These are phyloP conservation scores for Fraxinus sp. DNA, from an alignment of 305 asterid species.

Conservation along the genomic window DNA sequence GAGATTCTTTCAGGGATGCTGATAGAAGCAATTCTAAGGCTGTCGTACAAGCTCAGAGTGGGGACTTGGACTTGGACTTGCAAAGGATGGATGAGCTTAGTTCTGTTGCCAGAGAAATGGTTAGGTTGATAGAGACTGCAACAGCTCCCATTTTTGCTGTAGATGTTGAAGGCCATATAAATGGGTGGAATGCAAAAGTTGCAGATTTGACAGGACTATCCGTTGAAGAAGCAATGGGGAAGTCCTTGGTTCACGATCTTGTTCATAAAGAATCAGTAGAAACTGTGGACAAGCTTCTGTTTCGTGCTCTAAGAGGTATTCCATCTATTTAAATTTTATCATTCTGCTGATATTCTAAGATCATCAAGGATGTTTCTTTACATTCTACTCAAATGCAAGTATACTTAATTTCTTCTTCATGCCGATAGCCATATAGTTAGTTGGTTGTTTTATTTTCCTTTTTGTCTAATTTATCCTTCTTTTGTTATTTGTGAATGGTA, in stretches of 20 bases:
- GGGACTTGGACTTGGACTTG: slow-evolving; percentile 50
- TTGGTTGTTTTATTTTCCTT: not conserved
- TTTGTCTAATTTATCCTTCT: not conserved
- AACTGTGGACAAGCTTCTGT: slow-evolving; percentile 57
- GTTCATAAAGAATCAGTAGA: slow-evolving; percentile 69
- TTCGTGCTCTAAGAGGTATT: slow-evolving; percentile 71
- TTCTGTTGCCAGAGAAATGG: slow-evolving; percentile 92
- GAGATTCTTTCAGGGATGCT: slow-evolving; percentile 74
- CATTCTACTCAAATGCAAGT: not conserved
- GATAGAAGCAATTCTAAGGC: slow-evolving; percentile 66
- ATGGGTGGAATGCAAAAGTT: slow-evolving; percentile 88
- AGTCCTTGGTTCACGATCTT: slow-evolving; percentile 69
- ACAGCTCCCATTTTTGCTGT: slow-evolving; percentile 92
- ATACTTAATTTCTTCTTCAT: not conserved
- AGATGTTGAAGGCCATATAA: slow-evolving; percentile 66
- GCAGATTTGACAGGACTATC: slow-evolving; percentile 77
- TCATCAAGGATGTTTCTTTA: slow-evolving; percentile 1
- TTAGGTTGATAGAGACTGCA: slow-evolving; percentile 86
- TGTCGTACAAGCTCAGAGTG: slow-evolving; percentile 43
- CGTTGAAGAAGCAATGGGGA: slow-evolving; percentile 79
- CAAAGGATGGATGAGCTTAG: slow-evolving; percentile 76
- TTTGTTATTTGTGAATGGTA: slow-evolving; percentile 2
- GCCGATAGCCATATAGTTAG: not conserved
- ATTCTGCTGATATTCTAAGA: not conserved
- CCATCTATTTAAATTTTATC: slow-evolving; percentile 15